Conservation (phyloP, 768 basidiomycete species). For the Pleurotus pulmonarius region DNA sequence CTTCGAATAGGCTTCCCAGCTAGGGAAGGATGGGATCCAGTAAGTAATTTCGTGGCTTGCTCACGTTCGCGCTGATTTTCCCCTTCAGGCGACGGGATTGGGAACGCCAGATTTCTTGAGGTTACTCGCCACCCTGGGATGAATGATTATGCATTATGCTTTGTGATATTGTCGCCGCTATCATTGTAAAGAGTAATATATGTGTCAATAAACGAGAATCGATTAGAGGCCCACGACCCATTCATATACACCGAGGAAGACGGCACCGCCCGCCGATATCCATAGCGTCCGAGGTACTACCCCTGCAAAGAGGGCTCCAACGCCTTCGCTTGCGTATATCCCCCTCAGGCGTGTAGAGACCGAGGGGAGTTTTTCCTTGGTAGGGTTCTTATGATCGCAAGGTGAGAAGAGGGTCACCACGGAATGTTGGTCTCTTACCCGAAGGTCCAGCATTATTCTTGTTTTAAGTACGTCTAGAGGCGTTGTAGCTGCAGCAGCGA, state of each 20-base stretch:
- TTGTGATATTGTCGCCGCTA: too few relatives aligned
- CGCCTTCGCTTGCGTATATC: conserved; percentile 74
- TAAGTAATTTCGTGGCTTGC: background rate
- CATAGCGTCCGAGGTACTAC: conserved; percentile 89
- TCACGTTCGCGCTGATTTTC: background rate
- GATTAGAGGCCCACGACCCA: conserved; percentile 34
- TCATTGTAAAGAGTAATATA: background rate
- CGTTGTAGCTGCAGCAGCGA: conserved; percentile 88
- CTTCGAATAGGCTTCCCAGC: conserved; percentile 19
- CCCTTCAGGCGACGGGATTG: background rate
- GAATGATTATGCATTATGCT: background rate
- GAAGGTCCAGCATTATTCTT: conserved; percentile 90
- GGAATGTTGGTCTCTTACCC: conserved; percentile 40
- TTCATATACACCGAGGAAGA: conserved; percentile 97
- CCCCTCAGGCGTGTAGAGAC: conserved; percentile 50
- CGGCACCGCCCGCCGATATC: conserved; percentile 95
- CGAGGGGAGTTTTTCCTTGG: conserved; percentile 48
- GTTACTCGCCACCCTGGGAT: background rate
- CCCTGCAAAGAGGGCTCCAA: conserved; percentile 76
- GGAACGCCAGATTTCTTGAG: conserved; percentile 4
- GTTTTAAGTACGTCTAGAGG: conserved; percentile 97
- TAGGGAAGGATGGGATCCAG: conserved; percentile 20
- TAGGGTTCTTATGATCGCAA: conserved; percentile 37
- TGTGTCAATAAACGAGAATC: background rate
- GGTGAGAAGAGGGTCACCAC: background rate